phyloP scores from a whole-genome alignment of 2,329 filamentous ascomycete genomes.

The Pestalotiopsis sp. region DNA sequence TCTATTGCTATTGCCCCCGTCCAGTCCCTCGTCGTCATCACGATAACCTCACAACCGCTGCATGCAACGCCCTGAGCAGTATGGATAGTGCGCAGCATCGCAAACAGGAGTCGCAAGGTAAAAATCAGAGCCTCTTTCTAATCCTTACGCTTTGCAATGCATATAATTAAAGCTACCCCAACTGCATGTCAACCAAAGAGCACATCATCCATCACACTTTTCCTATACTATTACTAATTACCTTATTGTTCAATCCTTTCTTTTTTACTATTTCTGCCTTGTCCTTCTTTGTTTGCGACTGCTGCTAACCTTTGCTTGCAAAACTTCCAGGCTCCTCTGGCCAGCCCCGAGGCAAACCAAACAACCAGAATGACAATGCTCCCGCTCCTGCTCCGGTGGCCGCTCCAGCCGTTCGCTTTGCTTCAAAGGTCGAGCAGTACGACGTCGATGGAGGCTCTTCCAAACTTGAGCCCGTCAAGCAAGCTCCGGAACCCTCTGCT shows the following conservation, averaged over 20 bases:
- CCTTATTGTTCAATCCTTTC: background rate
- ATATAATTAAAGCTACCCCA: slow-evolving; percentile 18
- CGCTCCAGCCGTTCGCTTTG: slow-evolving; percentile 17
- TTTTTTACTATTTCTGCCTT: background rate
- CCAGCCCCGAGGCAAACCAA: slow-evolving; percentile 12
- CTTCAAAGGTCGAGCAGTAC: slow-evolving; percentile 18
- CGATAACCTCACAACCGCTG: background rate
- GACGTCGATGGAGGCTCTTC: slow-evolving; percentile 17
- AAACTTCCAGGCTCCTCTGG: slow-evolving; percentile 9
- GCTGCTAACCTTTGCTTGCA: slow-evolving; percentile 13
- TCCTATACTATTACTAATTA: background rate
- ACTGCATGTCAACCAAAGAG: slow-evolving; percentile 9
- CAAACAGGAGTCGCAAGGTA: slow-evolving; percentile 22
- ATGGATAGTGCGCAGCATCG: slow-evolving; percentile 14
- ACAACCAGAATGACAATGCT: slow-evolving; percentile 10
- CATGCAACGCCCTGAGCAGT: slow-evolving; percentile 5
- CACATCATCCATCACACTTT: background rate
- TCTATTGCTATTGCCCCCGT: background rate
- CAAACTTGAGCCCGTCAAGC: slow-evolving; percentile 22
- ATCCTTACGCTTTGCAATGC: slow-evolving; percentile 12
- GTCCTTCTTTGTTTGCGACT: slow-evolving; percentile 12
- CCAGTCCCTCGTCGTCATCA: background rate
- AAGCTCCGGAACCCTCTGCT: slow-evolving; percentile 16
- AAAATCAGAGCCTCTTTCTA: background rate
- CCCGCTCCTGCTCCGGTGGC: slow-evolving; percentile 9